Base-by-base conservation (phyloP, 306 rosid genomes). In the Acacia confusa region DNA sequence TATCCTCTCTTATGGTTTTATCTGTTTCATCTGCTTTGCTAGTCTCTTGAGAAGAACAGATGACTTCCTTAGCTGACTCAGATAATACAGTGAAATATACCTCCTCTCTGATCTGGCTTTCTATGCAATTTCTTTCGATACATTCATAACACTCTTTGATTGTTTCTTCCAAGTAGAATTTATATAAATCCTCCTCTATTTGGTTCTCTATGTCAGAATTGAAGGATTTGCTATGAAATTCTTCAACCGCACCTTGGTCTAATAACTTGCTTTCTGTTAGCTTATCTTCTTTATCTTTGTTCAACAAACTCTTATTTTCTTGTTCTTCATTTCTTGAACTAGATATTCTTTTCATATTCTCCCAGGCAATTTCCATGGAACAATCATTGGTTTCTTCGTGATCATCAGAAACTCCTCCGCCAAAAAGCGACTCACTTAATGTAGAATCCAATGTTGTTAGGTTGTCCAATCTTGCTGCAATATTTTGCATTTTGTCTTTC, bases 31-130 rank as follows among this genome's bases (percentile, higher is more conserved):
- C 38, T 27, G 27, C 36, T 60, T 60, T 60, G 2, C 2, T 25
- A 25, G 34, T 60, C 19, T 60, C 69, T 28, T 27, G 41, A 28
- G 40, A 9, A 28, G 68, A 61, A 61, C 38, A 3, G 3, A 28
- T 27, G n/a, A 61, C 7, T 27, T 27, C 68, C 68, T 61, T 61
- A 1, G 38, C 68, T 61, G 68, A 14, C 8, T 13, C 19, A 12
- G 20, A 63, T 30, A 63, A 63, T 15, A 63, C 10, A 2, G 3
- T 63, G 40, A 28, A 30, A 63, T 63, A 63, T 63, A 15, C 10
- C 38, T 86, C 89, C 19, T 90, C 92, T 80, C 93, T 79, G 14
- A 74, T 82, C 30, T 80, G 87, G 52, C 86, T 68, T 82, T 90
- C 91, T 24, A 79, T 69, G 73, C 65, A 74, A 55, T 82, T n/a